Evolutionary conservation across 2,329 filamentous ascomycete genomes (phyloP).

Genomic region (Pleoardoris graminearum): DNA sequence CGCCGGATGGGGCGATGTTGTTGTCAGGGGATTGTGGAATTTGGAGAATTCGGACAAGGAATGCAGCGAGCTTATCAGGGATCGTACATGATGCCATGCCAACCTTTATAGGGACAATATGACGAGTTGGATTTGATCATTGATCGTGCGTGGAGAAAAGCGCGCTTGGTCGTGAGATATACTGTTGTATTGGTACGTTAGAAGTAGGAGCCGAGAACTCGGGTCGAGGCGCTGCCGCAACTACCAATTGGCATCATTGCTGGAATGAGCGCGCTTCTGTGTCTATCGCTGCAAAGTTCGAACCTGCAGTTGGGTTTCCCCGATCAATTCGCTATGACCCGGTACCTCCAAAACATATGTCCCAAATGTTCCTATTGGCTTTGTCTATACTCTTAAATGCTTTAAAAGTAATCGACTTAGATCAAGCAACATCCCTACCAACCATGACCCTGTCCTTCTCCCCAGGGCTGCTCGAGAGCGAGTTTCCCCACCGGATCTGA

Average conservation of each 20-base stretch:
- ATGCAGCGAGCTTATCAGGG: neutral
- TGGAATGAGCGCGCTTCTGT: no score
- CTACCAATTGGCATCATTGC: no score
- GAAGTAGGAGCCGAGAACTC: no score
- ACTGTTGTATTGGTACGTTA: no score
- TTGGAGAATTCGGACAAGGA: neutral
- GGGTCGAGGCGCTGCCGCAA: no score
- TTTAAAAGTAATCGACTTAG: neutral
- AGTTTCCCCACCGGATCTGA: conserved; percentile 10
- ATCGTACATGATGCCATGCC: neutral
- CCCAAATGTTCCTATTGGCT: neutral
- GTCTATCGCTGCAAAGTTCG: no score
- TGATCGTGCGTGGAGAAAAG: no score
- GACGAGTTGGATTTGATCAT: no score
- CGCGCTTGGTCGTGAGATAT: no score
- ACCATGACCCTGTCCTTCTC: neutral
- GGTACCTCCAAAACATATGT: neutral
- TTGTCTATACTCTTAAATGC: neutral
- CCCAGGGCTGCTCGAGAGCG: neutral
- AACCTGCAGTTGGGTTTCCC: no score
- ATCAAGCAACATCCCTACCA: conserved; percentile 1
- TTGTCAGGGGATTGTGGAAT: neutral
- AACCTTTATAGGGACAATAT: no score
- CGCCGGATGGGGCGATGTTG: neutral
- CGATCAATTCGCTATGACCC: no score